phyloP scores from a whole-genome alignment of 176 grass and related monocot species.

The Carex myosuroides region DNA sequence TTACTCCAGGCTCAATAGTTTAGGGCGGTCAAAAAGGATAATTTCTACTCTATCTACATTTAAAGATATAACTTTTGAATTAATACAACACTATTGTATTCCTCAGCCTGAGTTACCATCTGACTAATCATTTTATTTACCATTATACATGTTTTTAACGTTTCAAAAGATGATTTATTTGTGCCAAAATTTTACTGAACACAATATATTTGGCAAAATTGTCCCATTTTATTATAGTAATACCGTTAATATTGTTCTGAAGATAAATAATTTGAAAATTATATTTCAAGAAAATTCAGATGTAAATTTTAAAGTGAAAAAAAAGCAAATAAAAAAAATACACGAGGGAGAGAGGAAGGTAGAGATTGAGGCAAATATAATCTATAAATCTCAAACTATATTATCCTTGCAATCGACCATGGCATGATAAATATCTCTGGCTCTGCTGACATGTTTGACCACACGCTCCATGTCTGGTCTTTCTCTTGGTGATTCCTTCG shows the following conservation, averaged over 20 bases:
- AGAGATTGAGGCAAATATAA: neutral
- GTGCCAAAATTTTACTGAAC: too few species aligned
- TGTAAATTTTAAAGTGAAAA: neutral
- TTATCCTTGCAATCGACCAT: neutral
- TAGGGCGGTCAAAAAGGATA: too few species aligned
- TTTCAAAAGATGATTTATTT: too few species aligned
- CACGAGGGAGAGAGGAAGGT: neutral
- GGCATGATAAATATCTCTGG: neutral
- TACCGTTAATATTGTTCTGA: neutral
- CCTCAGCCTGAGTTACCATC: too few species aligned
- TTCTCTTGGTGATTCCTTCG: conserved; percentile 25
- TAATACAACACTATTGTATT: too few species aligned
- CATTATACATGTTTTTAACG: too few species aligned
- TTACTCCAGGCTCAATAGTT: too few species aligned
- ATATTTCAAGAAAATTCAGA: neutral
- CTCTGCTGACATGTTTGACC: neutral
- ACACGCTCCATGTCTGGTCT: neutral
- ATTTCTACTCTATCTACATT: too few species aligned
- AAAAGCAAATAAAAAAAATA: neutral
- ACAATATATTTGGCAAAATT: too few species aligned
- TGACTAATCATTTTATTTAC: too few species aligned
- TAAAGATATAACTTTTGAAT: too few species aligned
- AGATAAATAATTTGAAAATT: conserved; percentile 1
- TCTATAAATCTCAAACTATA: neutral
- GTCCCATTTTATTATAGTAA: neutral